Evolutionary conservation across 495 filamentous ascomycete species (phyloP), one percentile per base, ranked within the genome.

Genomic region (Penicillium pulvis): DNA sequence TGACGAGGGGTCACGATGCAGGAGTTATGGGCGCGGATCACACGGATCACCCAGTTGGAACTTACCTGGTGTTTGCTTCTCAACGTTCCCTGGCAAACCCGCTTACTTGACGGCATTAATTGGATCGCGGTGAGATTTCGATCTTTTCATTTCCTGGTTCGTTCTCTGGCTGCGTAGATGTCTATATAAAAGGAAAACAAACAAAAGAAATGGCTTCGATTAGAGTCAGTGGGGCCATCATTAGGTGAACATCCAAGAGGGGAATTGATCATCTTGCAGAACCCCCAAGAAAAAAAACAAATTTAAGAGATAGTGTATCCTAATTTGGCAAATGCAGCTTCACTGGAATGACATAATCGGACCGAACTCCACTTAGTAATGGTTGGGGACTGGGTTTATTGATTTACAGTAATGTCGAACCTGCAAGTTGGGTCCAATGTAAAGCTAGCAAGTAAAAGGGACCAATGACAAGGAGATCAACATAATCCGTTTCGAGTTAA

Each of bases 1-100:
- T 17, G 4, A 31, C 28, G 33, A 16, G 48, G 14, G 48, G n/a
- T 33, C 48, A 51, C 6, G 20, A 43, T 53, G 50, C 31, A 30
- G 39, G 51, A 42, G 51, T 39, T 53, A 44, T 42, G 51, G 51
- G 23, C 51, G 44, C 39, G 39, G 51, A 26, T 23, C 50, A 24
- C 35, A 39, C 30, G 36, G 23, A 28, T 20, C 1, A 16, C 19
- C 16, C 16, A 23, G 5, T 0, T 14, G 31, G 16, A 30, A 47
- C 45, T 5, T 50, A 50, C 47, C 26, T 33, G 26, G 47, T 11
- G 2, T 31, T 26, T 8, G 26, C 47, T 50, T 17, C 30, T 9
- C 26, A 50, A 26, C 10, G 10, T 33, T 8, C 47, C 14, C 47
- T 33, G 47, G 7, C 47, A 26, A 26, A 50, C 26, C 2, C 26